Evolutionary conservation across 768 basidiomycete genomes (phyloP).

Genomic region (Russula foetens): DNA sequence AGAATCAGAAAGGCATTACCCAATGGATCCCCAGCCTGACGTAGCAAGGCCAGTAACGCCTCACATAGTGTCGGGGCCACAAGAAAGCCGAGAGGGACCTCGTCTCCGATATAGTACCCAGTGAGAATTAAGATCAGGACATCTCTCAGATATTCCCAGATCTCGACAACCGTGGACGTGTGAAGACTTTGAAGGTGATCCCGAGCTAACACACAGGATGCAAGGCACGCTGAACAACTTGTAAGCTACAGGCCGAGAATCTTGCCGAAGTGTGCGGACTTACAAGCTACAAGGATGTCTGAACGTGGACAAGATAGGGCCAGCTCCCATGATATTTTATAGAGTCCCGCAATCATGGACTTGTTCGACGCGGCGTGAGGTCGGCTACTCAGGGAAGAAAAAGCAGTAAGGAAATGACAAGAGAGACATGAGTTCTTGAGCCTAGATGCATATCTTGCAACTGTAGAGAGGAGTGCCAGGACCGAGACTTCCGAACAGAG

Average conservation of each 20-base stretch:
- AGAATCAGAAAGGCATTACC: constrained; percentile 7
- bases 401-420: not conserved
- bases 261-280: constrained; percentile 19
- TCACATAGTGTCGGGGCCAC: constrained; percentile 42
- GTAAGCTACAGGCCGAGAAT: not conserved
- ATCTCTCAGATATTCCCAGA: constrained; percentile 48
- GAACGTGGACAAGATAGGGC: constrained; percentile 18
- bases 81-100: constrained; percentile 44
- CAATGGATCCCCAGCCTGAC: not conserved
- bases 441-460: not conserved
- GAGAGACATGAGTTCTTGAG: not conserved
- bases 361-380: not conserved
- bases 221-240: constrained; percentile 10
- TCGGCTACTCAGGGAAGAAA: not conserved
- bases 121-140: constrained; percentile 40
- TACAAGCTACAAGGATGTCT: constrained; percentile 37
- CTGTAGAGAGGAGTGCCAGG: not conserved
- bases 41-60: constrained; percentile 37
- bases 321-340: constrained; percentile 3
- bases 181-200: constrained; percentile 23
- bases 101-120: constrained; percentile 36
- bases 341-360: not conserved
- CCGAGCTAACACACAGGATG: constrained; percentile 30
- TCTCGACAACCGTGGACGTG: constrained; percentile 38
- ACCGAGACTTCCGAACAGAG: not conserved